A percentile compares a stretch with the other conserved stretches of the same genome.
phyloP scores from a whole-genome alignment of 768 basidiomycete species.

The Auriscalpium orientale region DNA sequence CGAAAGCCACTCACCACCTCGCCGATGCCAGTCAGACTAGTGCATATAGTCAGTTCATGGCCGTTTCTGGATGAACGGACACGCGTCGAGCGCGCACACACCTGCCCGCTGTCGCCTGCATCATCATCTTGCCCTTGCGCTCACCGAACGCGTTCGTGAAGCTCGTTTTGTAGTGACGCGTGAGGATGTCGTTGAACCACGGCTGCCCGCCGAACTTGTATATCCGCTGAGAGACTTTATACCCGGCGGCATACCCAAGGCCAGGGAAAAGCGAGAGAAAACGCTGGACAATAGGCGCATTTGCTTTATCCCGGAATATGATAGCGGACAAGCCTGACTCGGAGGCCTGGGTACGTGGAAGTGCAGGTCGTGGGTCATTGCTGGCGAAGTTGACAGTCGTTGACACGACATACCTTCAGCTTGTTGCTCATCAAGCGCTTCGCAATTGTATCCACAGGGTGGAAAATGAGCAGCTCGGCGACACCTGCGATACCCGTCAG shows the following conservation, averaged over 20 bases:
- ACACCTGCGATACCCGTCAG: constrained; percentile 47
- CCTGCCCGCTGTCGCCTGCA: constrained; percentile 94
- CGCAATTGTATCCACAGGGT: constrained; percentile 96
- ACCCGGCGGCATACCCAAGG: constrained; percentile 95
- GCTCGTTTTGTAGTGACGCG: constrained; percentile 67
- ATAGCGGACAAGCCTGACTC: constrained; percentile 58
- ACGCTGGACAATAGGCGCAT: constrained; percentile 56
- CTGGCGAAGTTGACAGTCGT: neutral
- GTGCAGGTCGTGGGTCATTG: neutral
- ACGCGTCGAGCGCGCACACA: constrained; percentile 25
- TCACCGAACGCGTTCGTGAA: constrained; percentile 88
- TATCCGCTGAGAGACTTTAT: constrained; percentile 89
- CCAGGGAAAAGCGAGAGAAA: constrained; percentile 95
- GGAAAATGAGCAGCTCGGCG: constrained; percentile 91
- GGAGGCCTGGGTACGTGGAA: constrained; percentile 42
- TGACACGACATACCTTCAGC: constrained; percentile 45
- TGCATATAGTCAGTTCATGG: neutral
- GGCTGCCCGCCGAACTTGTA: constrained; percentile 99
- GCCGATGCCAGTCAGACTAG: constrained; percentile 70
- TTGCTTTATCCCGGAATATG: constrained; percentile 82
- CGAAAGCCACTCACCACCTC: constrained; percentile 64
- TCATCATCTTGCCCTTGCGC: constrained; percentile 91
- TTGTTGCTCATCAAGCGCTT: constrained; percentile 99
- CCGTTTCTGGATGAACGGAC: neutral
- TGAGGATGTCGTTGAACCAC: constrained; percentile 91